These are phyloP conservation scores for Halophytophthora batemanensis DNA, from an alignment of 352 stramenopile species.

Conservation along the genomic window DNA sequence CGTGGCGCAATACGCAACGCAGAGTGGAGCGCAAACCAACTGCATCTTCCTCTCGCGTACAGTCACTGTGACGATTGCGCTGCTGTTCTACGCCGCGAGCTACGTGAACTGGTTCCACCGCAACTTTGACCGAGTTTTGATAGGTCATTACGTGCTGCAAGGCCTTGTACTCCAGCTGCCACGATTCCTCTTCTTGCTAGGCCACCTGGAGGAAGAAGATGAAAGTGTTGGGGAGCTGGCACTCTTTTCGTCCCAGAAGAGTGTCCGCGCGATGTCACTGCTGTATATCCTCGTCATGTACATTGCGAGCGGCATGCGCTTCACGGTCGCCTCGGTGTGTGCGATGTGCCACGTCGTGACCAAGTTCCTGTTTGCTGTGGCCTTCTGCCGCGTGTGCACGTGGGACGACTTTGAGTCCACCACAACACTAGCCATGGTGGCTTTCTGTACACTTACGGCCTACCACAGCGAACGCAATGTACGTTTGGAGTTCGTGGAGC, in stretches of 20 bases:
- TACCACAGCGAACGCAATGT: conserved; percentile 68
- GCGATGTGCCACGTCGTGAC: conserved; percentile 38
- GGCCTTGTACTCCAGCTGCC: conserved; percentile 49
- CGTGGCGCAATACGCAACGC: conserved; percentile 43
- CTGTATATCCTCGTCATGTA: conserved; percentile 60
- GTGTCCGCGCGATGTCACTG: conserved; percentile 47
- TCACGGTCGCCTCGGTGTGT: conserved; percentile 53
- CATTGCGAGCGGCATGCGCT: conserved; percentile 66
- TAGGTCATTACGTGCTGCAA: conserved; percentile 48
- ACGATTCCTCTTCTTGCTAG: conserved; percentile 39
- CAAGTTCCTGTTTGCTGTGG: conserved; percentile 47
- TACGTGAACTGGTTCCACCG: conserved; percentile 42
- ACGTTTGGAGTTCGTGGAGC: conserved; percentile 59
- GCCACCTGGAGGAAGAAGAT: conserved; percentile 26
- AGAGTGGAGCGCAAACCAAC: conserved; percentile 18
- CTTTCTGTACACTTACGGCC: conserved; percentile 67
- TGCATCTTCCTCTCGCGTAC: conserved; percentile 43
- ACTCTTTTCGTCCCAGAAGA: conserved; percentile 59
- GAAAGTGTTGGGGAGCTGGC: conserved; percentile 16
- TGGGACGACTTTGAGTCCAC: conserved; percentile 52
- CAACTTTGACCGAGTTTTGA: conserved; percentile 48
- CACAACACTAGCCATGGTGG: conserved; percentile 44
- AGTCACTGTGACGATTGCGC: conserved; percentile 33
- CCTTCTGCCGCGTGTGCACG: conserved; percentile 47
- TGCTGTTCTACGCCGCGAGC: conserved; percentile 39